Base-by-base conservation (phyloP, 2,329 filamentous ascomycete genomes). In the Botrytis galanthina region DNA sequence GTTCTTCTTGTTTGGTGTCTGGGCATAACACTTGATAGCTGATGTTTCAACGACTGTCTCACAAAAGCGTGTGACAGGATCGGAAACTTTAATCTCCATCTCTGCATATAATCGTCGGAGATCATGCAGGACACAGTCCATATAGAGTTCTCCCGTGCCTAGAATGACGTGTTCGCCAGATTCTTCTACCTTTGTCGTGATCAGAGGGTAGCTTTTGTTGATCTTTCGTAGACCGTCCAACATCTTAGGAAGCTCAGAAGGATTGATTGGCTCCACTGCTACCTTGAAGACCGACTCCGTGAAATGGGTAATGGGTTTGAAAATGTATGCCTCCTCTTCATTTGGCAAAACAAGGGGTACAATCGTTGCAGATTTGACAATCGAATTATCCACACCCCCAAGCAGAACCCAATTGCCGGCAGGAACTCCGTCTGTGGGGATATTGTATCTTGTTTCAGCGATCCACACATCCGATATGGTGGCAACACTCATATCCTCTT, bases 1-100 rank as follows among this genome's bases (percentile, higher is more conserved):
- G 85, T 99, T 99, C 86, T 98, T 98, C 85, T 99, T 99, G 85
- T 99, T 99, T 3, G 96, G 96, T 3, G 96, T 98, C 78, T 97
- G 90, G 35, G 96, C 95, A 82, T 98, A 99, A 84, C 96, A 99
- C 84, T 98, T 98, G 74, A 97, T 98, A 32, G 95, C 95, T 29
- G 94, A 98, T 77, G 96, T 97, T 82, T 99, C 96, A 54, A 97
- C 94, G 39, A 98, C 95, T 0, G 96, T 99, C 84, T 99, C 96
- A 83, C 94, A 98, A 86, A 99, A 99, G 66, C 96, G 89, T 26
- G 96, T 98, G 61, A 99, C 95, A 0, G 96, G 96, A 81, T 99
- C 96, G 0, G 96, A 99, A 67, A 99, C 94, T 84, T 98, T 98
- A 84, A 99, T 93, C 82, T 99, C 96, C 96, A 99, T 99, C 80